phyloP scores from a whole-genome alignment of 371 early-diverging fungal species.

The Saksenaea vasiformis region DNA sequence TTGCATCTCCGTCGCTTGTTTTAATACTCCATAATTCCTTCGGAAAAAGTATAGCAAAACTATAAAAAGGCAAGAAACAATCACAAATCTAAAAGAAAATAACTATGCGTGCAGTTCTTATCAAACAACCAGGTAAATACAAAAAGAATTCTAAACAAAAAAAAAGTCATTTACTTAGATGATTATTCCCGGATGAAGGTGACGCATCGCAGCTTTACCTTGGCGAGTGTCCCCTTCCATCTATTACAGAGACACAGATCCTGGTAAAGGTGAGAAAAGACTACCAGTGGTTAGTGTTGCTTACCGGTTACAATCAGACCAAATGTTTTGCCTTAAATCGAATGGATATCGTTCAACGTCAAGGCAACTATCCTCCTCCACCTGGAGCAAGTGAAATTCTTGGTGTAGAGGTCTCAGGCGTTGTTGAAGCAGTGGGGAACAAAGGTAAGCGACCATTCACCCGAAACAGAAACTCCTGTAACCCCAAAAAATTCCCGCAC shows the following conservation, averaged over 20 bases:
- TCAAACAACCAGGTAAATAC: slow-evolving; percentile 34
- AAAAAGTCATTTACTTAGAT: background rate
- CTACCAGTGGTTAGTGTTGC: background rate
- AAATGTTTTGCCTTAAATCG: slow-evolving; percentile 72
- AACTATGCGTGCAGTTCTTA: slow-evolving; percentile 37
- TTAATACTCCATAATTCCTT: background rate
- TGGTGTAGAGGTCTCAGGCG: slow-evolving; percentile 79
- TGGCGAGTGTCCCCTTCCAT: slow-evolving; percentile 54
- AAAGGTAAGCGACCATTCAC: slow-evolving; percentile 38
- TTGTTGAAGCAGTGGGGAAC: slow-evolving; percentile 55
- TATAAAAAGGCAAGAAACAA: background rate
- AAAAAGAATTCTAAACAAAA: background rate
- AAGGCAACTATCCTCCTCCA: slow-evolving; percentile 75
- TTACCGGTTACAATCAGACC: slow-evolving; percentile 28
- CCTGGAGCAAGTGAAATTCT: slow-evolving; percentile 64
- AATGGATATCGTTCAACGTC: slow-evolving; percentile 77
- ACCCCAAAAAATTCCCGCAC: background rate
- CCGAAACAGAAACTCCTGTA: background rate
- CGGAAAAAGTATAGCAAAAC: background rate
- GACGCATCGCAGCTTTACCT: slow-evolving; percentile 58
- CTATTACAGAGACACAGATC: slow-evolving; percentile 57
- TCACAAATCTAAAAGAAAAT: background rate
- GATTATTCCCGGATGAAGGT: slow-evolving; percentile 29
- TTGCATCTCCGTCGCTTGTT: background rate
- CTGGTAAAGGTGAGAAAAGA: slow-evolving; percentile 62